Conservation (phyloP, 495 filamentous ascomycete genomes). For the Trichoderma reesei region DNA sequence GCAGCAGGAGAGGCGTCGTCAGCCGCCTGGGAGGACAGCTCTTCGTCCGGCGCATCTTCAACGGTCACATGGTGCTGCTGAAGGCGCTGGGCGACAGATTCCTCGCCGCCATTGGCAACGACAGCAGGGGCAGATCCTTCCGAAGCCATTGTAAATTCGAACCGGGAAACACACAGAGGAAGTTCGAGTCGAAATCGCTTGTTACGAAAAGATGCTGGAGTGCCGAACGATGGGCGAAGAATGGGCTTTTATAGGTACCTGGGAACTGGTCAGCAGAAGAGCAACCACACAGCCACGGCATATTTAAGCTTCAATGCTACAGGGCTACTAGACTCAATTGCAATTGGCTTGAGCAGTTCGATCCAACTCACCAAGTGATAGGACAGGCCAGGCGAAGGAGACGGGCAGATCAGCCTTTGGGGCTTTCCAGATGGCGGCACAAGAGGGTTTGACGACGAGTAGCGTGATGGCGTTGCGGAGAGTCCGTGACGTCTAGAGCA, state of each 20-base stretch:
- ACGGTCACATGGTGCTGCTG: constrained; percentile 64
- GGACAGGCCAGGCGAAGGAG: too few relatives aligned
- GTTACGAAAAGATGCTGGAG: neutral
- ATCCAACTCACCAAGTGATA: neutral
- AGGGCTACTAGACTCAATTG: neutral
- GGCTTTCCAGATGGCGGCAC: neutral
- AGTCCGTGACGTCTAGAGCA: constrained; percentile 8
- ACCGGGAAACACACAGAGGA: neutral
- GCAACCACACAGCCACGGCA: too few relatives aligned
- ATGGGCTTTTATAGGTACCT: neutral
- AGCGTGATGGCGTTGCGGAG: neutral
- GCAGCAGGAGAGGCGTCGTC: constrained; percentile 27
- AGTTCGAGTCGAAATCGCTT: too few relatives aligned
- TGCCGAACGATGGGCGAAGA: neutral
- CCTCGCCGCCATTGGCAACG: constrained; percentile 26
- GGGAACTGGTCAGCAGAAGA: too few relatives aligned
- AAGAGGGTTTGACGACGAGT: neutral
- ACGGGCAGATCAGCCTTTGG: neutral
- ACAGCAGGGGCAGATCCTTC: constrained; percentile 11
- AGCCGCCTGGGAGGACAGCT: constrained; percentile 43
- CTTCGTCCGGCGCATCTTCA: constrained; percentile 73
- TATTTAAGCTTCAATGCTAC: too few relatives aligned
- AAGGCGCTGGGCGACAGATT: constrained; percentile 63
- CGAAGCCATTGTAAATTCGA: constrained; percentile 20
- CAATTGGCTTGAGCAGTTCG: neutral